Evolutionary conservation across 352 stramenopile genomes (phyloP), one percentile per base, ranked within the genome.

Genomic region (Pythium pyrilobum): DNA sequence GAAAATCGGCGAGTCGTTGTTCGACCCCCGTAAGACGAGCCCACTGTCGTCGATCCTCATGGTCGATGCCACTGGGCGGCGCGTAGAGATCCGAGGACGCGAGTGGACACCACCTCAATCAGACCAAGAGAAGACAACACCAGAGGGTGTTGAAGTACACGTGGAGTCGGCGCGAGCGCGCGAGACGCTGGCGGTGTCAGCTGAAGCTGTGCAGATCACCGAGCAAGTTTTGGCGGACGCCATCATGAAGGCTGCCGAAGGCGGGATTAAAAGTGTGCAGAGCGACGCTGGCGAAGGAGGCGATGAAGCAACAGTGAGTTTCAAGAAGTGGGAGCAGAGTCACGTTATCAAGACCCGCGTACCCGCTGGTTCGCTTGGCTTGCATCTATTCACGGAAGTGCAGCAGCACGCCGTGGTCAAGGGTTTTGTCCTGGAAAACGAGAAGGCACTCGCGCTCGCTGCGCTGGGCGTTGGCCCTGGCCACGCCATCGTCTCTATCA

Each of bases 41-140:
- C 56, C 67, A 23, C 53, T 89, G n/a, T 78, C 74, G 7, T 84
- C 76, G 16, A 69, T 87, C 16, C 71, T 87, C 39, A 81, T 87
- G 74, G 53, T 89, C 20, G 71, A 85, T 38, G 43, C 62, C 2
- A 56, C 72, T 40, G 79, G 76, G 9, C 69, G 72, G 12, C 64
- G 51, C 12, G 62, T 86, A 16, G 62, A 74, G 2, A 72, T 87
- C 32, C 47, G 58, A 31, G 72, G 73, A 10, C 62, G 66, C 18
- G 41, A 61, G 11, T 87, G 75, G 75, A 18, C n/a, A n/a, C 12
- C 23, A 1, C 25, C 20, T 1, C 9, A 5, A 24, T 9, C 13
- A 10, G 27, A 43, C n/a, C 5, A 47, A 32, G 43, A 32, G 47
- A 39, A 33, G 25, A 40, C 5, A 64, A 12, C 4, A 11, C 15